Base-by-base conservation (phyloP, 2,329 filamentous ascomycete genomes). In the Botrytis fabae region DNA sequence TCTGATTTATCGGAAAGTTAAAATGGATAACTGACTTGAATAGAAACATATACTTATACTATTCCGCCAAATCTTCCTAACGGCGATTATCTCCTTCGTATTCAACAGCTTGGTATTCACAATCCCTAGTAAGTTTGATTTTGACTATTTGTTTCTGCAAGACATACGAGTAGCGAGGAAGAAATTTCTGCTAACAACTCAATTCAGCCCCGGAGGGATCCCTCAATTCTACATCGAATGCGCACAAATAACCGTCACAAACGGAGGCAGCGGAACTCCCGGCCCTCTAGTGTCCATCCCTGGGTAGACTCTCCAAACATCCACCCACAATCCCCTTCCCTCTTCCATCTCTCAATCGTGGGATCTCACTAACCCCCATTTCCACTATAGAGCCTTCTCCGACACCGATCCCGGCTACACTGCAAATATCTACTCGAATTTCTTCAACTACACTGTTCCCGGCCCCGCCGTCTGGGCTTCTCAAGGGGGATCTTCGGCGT, bases 141-240 rank as follows among this genome's bases (percentile, higher is more conserved):
- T 16, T 18, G 5, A 10, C 6, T 9, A 28, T 44, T 44, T 32
- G n/a, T 60, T n/a, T 35, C 14, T 40, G 10, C 10, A n/a, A n/a
- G 22, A 18, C 46, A 12, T n/a, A 40, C 1, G 12, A n/a, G 25
- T 54, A 16, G 12, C 2, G 35, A 25, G 20, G 5, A 40, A 40
- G 22, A 54, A 4, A 12, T 28, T 8, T 18, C 6, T n/a, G 8
- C 16, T 42, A 46, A 35, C 22, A 7, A n/a, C 18, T 28, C 16
- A 2, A 59, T 46, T 25, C 40, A 72, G 70, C 18, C 78, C 78
- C 4, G 78, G 75, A 22, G 78, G 78, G 16, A 77, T 74, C 22
- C 77, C 78, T 0, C 78, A 80, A 70, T 81, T 80, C 74, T 81
- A 81, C 60, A 77, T 80, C 60, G 74, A 73, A 22, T 81, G 80